Evolutionary conservation across 192 early-diverging fungal genomes (phyloP).

Genomic region (Dissophora globulifera): DNA sequence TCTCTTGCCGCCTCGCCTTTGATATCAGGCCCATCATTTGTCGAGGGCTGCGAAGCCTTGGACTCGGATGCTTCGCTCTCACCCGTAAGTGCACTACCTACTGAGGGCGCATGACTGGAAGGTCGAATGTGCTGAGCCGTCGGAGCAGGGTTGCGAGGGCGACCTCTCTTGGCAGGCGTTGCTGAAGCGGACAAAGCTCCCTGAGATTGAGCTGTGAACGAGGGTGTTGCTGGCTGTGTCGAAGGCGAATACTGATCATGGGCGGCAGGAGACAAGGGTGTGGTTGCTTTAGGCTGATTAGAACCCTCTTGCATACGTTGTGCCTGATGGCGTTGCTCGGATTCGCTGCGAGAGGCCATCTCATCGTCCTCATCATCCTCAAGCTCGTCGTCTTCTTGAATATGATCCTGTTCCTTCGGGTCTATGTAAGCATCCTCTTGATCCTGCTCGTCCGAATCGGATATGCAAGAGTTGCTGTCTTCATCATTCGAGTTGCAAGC

Average conservation of each 20-base stretch:
- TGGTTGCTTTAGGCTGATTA: not conserved
- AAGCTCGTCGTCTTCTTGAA: slow-evolving; percentile 36
- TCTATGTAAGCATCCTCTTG: slow-evolving; percentile 37
- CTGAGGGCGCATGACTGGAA: slow-evolving; percentile 7
- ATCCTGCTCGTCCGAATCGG: slow-evolving; percentile 30
- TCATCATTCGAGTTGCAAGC: slow-evolving; percentile 33
- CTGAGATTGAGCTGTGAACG: not conserved
- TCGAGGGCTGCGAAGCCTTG: not conserved
- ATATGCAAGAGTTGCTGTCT: slow-evolving; percentile 25
- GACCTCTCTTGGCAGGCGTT: slow-evolving; percentile 44
- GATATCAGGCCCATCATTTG: not conserved
- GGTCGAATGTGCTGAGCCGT: slow-evolving; percentile 6
- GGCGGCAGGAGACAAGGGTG: slow-evolving; percentile 6
- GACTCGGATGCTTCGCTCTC: slow-evolving; percentile 2
- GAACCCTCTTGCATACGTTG: not conserved
- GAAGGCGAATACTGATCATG: slow-evolving; percentile 8
- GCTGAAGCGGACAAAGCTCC: slow-evolving; percentile 2
- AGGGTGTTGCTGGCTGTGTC: slow-evolving; percentile 18
- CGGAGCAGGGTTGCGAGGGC: slow-evolving; percentile 29
- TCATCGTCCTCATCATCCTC: slow-evolving; percentile 39
- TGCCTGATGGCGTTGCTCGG: slow-evolving; percentile 19
- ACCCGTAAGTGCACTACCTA: too few relatives aligned
- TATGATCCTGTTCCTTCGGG: not conserved
- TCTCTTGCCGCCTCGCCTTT: too few relatives aligned
- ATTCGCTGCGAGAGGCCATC: slow-evolving; percentile 26